Evolutionary conservation across 2,329 filamentous ascomycete species (phyloP).

Genomic region (Bipolaris zeicola): DNA sequence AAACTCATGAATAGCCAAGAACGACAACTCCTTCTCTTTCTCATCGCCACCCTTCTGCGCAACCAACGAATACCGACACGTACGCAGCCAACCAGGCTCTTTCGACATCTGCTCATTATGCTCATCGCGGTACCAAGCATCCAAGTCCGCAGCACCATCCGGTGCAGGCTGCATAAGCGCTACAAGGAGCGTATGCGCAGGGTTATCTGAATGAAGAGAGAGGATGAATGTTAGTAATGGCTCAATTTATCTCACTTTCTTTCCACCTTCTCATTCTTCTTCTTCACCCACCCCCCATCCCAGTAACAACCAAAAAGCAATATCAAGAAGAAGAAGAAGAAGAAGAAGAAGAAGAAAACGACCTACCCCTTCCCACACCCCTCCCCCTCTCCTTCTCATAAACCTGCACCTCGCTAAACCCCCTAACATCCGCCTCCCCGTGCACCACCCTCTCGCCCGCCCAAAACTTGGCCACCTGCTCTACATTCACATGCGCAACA

Average conservation of each 20-base stretch:
- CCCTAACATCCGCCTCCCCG: neutral
- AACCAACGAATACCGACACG: slow-evolving; percentile 27
- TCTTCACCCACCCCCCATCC: no score
- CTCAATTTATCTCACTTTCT: no score
- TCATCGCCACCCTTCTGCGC: slow-evolving; percentile 13
- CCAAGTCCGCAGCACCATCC: slow-evolving; percentile 31
- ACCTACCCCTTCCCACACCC: neutral
- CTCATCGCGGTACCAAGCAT: slow-evolving; percentile 41
- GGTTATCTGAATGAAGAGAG: neutral
- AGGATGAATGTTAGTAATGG: neutral
- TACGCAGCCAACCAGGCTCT: slow-evolving; percentile 36
- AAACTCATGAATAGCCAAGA: slow-evolving; percentile 41
- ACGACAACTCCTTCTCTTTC: slow-evolving; percentile 22
- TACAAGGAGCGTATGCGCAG: slow-evolving; percentile 19
- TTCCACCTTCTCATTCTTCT: no score
- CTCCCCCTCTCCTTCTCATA: neutral
- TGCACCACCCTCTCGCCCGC: neutral
- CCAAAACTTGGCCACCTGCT: slow-evolving; percentile 17
- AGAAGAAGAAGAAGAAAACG: no score
- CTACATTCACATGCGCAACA: slow-evolving; percentile 23
- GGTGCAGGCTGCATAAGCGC: slow-evolving; percentile 36
- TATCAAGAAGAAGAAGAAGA: no score
- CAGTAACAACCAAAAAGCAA: no score
- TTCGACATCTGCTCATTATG: slow-evolving; percentile 43
- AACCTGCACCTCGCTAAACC: neutral